A percentile compares a stretch with the other conserved stretches of the same genome.
Conservation (phyloP, 306 rosid species). For the Biancaea sappan region DNA sequence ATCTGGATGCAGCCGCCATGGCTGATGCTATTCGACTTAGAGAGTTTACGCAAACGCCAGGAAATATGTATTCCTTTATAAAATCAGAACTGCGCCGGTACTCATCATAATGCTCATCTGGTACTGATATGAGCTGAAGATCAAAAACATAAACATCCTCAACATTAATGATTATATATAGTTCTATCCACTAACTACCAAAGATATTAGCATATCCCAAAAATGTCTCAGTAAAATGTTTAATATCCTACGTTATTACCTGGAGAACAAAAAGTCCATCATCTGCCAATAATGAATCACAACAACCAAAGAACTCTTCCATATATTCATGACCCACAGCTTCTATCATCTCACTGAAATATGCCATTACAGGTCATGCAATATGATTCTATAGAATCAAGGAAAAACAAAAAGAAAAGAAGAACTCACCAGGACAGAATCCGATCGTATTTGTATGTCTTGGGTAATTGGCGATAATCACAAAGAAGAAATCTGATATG, state of each 20-base stretch:
- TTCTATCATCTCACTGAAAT: constrained; percentile 87
- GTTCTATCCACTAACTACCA: too few species aligned
- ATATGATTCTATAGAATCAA: too few species aligned
- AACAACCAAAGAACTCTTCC: constrained; percentile 76
- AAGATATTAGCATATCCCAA: background rate
- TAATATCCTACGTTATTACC: constrained; percentile 40
- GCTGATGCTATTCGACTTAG: constrained; percentile 77
- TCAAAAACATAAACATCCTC: constrained; percentile 16
- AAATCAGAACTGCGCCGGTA: constrained; percentile 79
- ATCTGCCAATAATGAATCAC: constrained; percentile 71
- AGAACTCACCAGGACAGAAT: constrained; percentile 83
- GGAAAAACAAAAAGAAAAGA: too few species aligned
- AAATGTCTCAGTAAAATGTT: background rate
- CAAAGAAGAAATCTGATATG: constrained; percentile 68
- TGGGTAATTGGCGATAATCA: constrained; percentile 81
- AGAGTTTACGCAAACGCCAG: constrained; percentile 82
- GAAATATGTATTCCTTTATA: constrained; percentile 86
- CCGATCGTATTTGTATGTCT: constrained; percentile 62
- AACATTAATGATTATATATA: constrained; percentile 16
- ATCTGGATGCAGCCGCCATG: constrained; percentile 63
- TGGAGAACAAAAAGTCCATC: constrained; percentile 79
- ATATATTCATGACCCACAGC: constrained; percentile 83
- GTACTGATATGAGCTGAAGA: constrained; percentile 68
- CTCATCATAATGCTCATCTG: constrained; percentile 74
- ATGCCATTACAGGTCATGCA: constrained; percentile 27